Conservation (phyloP, 306 rosid species). For the Prinsepia uniflora region DNA sequence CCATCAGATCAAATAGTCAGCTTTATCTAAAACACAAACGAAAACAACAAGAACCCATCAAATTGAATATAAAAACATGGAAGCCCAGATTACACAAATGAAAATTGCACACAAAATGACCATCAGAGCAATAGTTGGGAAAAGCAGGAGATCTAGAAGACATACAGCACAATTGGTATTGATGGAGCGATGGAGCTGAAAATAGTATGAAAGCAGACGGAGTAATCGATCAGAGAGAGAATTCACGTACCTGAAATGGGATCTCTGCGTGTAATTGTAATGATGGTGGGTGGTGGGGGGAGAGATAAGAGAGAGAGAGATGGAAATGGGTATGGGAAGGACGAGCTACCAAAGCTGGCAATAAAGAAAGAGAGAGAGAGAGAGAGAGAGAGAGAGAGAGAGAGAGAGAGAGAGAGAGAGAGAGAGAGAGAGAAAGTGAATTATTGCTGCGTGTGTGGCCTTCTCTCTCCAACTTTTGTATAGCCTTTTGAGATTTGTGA, state of each 20-base stretch:
- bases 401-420: slow-evolving; percentile 31
- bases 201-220: not conserved
- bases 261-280: slow-evolving; percentile 22
- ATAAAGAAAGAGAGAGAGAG: slow-evolving; percentile 37
- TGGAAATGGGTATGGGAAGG: slow-evolving; percentile 43
- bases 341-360: slow-evolving; percentile 83
- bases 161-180: slow-evolving; percentile 15
- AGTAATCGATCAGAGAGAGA: slow-evolving; percentile 26
- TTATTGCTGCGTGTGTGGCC: slow-evolving; percentile 53
- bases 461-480: slow-evolving; percentile 77
- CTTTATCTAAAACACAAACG: slow-evolving; percentile 18
- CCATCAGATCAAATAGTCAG: slow-evolving; percentile 38
- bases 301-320: slow-evolving; percentile 13
- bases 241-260: slow-evolving; percentile 60
- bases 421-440: slow-evolving; percentile 41
- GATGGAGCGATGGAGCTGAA: slow-evolving; percentile 23
- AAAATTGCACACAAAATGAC: slow-evolving; percentile 3
- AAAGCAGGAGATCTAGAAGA: slow-evolving; percentile 19
- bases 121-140: slow-evolving; percentile 9
- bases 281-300: slow-evolving; percentile 31
- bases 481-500: slow-evolving; percentile 62
- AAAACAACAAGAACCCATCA: slow-evolving; percentile 34
- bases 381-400: slow-evolving; percentile 28
- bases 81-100: slow-evolving; percentile 30
- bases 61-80: slow-evolving; percentile 14